Percentiles rank a stretch among this genome's conserved stretches.
Evolutionary conservation across 1,139 yeast species (phyloP).

Genomic region (Spathaspora sp.): DNA sequence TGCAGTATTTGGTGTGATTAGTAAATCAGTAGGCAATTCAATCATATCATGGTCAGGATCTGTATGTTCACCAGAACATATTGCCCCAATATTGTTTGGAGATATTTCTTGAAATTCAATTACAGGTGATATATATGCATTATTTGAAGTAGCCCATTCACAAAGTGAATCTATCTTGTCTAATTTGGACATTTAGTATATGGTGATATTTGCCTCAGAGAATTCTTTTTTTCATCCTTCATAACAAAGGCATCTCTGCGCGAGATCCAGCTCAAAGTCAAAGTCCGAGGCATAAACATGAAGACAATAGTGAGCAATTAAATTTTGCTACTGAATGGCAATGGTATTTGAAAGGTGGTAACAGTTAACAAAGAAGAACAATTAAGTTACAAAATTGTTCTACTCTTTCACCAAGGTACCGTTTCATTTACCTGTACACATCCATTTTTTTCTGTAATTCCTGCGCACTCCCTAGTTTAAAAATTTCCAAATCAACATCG

Average conservation of each 20-base stretch:
- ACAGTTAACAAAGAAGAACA: too few relatives aligned
- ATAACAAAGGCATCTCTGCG: not conserved
- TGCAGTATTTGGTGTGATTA: slow-evolving; percentile 46
- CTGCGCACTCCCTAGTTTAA: not conserved
- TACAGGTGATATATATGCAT: slow-evolving; percentile 37
- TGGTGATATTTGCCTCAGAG: not conserved
- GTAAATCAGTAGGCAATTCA: slow-evolving; percentile 36
- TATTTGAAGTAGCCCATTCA: slow-evolving; percentile 52
- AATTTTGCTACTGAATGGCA: too few relatives aligned
- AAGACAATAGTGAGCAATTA: not conserved
- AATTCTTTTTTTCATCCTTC: not conserved
- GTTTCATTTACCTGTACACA: too few relatives aligned
- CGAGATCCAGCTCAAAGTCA: not conserved
- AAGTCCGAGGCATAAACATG: not conserved
- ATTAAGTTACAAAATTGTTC: too few relatives aligned
- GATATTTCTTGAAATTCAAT: slow-evolving; percentile 23
- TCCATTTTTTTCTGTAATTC: not conserved
- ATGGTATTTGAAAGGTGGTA: too few relatives aligned
- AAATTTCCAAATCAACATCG: not conserved
- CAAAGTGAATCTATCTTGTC: not conserved
- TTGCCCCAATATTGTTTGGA: slow-evolving; percentile 40
- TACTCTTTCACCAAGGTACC: not conserved
- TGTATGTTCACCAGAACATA: slow-evolving; percentile 15
- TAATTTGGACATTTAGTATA: not conserved
- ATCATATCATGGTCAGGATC: slow-evolving; percentile 20